Conservation (phyloP, 345 rosid species). For the Litchi chinensis region DNA sequence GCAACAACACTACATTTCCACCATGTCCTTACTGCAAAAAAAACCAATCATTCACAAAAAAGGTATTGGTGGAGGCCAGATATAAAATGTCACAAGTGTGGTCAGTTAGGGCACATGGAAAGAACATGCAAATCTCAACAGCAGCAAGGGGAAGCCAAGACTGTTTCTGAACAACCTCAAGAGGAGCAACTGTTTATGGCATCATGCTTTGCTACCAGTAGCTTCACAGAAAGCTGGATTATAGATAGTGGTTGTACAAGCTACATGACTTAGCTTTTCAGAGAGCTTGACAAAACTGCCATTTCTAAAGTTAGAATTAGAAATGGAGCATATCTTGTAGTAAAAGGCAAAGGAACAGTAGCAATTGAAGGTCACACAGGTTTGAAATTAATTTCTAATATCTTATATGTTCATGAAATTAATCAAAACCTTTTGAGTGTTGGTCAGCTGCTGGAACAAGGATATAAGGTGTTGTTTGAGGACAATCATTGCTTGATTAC, state of each 20-base stretch:
- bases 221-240: neutral
- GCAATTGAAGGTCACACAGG: neutral
- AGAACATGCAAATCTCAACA: slow-evolving; percentile 11
- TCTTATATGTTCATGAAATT: too few species aligned
- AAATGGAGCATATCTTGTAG: neutral
- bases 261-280: neutral
- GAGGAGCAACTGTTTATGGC: slow-evolving; percentile 1
- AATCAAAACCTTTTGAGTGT: too few species aligned
- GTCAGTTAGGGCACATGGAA: slow-evolving; percentile 1
- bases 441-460: too few species aligned
- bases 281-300: neutral
- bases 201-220: neutral
- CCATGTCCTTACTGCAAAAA: too few species aligned
- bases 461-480: neutral
- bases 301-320: neutral
- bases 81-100: neutral
- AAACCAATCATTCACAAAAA: too few species aligned
- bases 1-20: too few species aligned
- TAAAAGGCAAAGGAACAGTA: neutral
- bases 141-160: slow-evolving; percentile 5
- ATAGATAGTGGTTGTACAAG: neutral
- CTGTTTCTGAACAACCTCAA: neutral
- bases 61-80: too few species aligned
- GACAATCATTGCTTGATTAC: neutral
- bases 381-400: slow-evolving; percentile 4